Conservation (phyloP, 176 grass and related monocot genomes). For the Aegilops sharonensis region DNA sequence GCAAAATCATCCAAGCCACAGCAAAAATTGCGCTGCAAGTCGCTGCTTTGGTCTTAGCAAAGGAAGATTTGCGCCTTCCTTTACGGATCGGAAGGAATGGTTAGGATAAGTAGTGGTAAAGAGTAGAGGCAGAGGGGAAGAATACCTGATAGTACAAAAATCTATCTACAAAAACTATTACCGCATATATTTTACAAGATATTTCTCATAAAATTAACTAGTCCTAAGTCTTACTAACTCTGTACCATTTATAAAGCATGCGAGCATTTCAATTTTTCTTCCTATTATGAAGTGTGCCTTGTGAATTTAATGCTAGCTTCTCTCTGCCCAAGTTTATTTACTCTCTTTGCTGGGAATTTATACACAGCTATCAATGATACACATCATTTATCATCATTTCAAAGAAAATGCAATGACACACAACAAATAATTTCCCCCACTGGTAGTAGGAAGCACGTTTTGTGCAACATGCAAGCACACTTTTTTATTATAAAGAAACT, state of each 20-base stretch:
- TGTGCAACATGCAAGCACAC: background rate
- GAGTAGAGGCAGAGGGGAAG: background rate
- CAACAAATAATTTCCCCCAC: background rate
- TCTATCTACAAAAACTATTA: background rate
- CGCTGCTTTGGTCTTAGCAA: background rate
- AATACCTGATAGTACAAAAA: background rate
- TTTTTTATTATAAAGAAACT: background rate
- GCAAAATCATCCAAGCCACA: background rate
- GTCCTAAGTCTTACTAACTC: background rate
- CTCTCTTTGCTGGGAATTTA: background rate
- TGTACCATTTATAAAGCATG: background rate
- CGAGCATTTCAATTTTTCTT: background rate
- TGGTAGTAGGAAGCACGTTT: background rate
- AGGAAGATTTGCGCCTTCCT: background rate
- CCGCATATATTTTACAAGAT: background rate
- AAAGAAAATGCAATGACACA: background rate
- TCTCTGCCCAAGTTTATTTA: background rate
- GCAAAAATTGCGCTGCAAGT: background rate
- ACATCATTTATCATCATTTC: background rate
- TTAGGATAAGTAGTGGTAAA: background rate
- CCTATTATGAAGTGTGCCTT: background rate
- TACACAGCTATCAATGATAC: background rate
- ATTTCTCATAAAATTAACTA: background rate
- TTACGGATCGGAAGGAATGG: background rate
- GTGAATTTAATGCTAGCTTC: background rate